Conservation (phyloP, 805 yeast genomes). For the Ogataea angusta region DNA sequence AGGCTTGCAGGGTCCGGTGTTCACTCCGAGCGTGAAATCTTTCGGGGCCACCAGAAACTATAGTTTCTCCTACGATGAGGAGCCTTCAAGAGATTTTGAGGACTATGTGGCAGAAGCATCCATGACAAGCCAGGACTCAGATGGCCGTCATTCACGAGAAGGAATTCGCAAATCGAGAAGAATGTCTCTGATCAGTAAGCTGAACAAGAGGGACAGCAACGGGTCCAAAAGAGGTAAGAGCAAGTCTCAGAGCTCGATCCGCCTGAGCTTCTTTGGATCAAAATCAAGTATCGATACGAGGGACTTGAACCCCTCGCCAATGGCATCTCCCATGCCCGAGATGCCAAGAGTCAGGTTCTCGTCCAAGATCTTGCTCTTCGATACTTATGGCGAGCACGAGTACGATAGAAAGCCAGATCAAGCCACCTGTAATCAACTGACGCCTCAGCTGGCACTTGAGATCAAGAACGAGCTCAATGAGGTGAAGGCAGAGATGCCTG, state of each 20-base stretch:
- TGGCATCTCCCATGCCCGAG: constrained; percentile 4
- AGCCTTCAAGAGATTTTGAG: constrained; percentile 21
- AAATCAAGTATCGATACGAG: constrained; percentile 14
- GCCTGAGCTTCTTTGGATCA: constrained; percentile 19
- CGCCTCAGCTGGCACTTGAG: constrained; percentile 81
- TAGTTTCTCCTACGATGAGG: constrained; percentile 28
- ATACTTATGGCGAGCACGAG: constrained; percentile 77
- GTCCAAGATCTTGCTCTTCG: constrained; percentile 76
- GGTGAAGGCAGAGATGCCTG: constrained; percentile 74
- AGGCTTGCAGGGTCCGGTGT: constrained; percentile 60
- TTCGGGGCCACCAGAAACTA: constrained; percentile 19
- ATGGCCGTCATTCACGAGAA: background rate
- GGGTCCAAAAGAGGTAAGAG: constrained; percentile 9
- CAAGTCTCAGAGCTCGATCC: constrained; percentile 21
- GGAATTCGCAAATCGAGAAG: constrained; percentile 14
- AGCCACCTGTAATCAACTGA: constrained; percentile 88
- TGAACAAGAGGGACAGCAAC: constrained; percentile 8
- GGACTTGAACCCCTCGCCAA: constrained; percentile 11
- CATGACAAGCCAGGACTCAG: constrained; percentile 3
- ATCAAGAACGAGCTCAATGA: constrained; percentile 83
- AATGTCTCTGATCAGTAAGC: constrained; percentile 17
- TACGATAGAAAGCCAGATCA: constrained; percentile 92
- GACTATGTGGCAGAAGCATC: constrained; percentile 19
- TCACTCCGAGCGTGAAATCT: constrained; percentile 33
- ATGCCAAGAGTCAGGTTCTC: constrained; percentile 53